A percentile compares a stretch with the other conserved stretches of the same genome.
These are phyloP conservation scores for Fusarium coicis DNA, from an alignment of 2,329 filamentous ascomycete genomes.

Conservation along the genomic window DNA sequence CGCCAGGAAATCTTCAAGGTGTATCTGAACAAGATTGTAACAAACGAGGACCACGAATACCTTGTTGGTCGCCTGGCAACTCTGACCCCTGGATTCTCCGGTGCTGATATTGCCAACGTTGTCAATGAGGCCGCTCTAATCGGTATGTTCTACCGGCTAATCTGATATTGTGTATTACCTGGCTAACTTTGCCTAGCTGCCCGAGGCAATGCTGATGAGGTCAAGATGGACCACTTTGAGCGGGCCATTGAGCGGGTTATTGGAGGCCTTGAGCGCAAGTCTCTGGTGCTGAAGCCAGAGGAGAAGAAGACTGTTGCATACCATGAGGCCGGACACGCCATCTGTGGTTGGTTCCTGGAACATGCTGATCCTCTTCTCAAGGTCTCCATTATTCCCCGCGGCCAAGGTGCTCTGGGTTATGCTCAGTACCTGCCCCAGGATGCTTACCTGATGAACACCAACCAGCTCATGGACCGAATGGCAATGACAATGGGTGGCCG, in stretches of 20 bases:
- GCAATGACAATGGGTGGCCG: conserved; percentile 98
- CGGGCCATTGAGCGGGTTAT: conserved; percentile 97
- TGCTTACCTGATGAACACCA: conserved; percentile 93
- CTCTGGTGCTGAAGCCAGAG: conserved; percentile 87
- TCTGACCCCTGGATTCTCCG: conserved; percentile 94
- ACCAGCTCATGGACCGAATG: conserved; percentile 99
- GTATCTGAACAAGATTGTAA: conserved; percentile 94
- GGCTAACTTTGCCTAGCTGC: conserved; percentile 70
- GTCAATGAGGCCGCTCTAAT: conserved; percentile 97
- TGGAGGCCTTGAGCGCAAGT: conserved; percentile 97
- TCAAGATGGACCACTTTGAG: conserved; percentile 93
- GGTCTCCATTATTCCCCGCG: conserved; percentile 97
- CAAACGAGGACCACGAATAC: conserved; percentile 87
- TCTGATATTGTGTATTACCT: conserved; percentile 47
- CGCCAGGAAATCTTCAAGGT: conserved; percentile 96
- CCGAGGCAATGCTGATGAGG: conserved; percentile 79
- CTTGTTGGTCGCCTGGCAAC: conserved; percentile 89
- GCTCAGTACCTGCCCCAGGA: conserved; percentile 97
- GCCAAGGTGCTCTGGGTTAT: conserved; percentile 92
- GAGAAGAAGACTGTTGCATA: conserved; percentile 98
- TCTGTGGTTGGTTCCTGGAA: conserved; percentile 98
- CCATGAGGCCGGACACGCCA: conserved; percentile 97
- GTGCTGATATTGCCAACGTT: conserved; percentile 98
- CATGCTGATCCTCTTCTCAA: conserved; percentile 97
- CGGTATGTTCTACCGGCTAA: conserved; percentile 67